Evolutionary conservation across 495 filamentous ascomycete genomes (phyloP), one percentile per base, ranked within the genome.

Genomic region (Penicillium antarcticum): DNA sequence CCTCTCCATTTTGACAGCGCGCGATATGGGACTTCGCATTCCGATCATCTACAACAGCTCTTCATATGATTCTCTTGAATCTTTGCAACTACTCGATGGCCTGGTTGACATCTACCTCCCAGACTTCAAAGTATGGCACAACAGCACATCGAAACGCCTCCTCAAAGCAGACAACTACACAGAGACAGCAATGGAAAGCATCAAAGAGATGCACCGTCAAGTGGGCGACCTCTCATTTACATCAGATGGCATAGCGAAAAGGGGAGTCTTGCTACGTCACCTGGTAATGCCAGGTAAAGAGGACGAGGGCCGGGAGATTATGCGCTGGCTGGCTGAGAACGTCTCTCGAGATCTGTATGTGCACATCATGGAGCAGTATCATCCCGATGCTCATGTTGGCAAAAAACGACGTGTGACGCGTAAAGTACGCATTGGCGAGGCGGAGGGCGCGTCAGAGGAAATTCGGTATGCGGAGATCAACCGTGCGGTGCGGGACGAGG

Each of bases 11-110:
- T 66, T 92, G 13, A 74, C 84, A 19, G 87, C 87, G 0, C 66
- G 76, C 11, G 82, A 87, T 7, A 71, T 84, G 36, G 87, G 87
- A 1, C 71, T 91, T 16, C 70, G 64, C 2, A 45, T 91, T 14
- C 88, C 88, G 4, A 83, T 91, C 49, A 72, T 92, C 31, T 90
- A 92, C 71, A 92, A 91, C 53, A 89, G 87, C 0, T 87, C 85
- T 0, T 81, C 81, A 5, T 91, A 86, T 55, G 88, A 91, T 66
- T 87, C 82, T 1, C 65, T 87, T 3, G 82, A 78, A 0, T 87
- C 83, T 0, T 62, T 91, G 0, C 63, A 80, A 32, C 70, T 91
- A 2, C 70, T 91, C 37, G 83, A 90, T 55, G 88, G 87, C 0
- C 71, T 91, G 9, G 80, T 91, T 0, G 87, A 91, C 62, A 87